A percentile compares a stretch with the other conserved stretches of the same genome.
Evolutionary conservation across 2,329 filamentous ascomycete species (phyloP).

Genomic region (Monosporascus sp.): DNA sequence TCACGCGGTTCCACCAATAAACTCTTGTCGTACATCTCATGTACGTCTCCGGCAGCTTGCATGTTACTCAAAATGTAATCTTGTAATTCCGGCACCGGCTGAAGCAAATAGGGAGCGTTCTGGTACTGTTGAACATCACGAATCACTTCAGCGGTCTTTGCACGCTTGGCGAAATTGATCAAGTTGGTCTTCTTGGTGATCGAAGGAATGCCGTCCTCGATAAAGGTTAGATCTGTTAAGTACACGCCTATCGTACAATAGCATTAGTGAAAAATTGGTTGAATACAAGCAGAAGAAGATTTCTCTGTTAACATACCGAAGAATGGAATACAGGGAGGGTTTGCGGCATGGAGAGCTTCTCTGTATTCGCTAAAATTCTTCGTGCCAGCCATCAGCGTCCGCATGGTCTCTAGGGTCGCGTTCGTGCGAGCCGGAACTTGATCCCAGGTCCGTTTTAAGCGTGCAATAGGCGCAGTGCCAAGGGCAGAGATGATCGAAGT

Average conservation of each 20-base stretch:
- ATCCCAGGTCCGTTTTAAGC: constrained; percentile 89
- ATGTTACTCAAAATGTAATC: constrained; percentile 97
- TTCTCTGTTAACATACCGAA: constrained; percentile 60
- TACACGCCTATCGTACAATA: constrained; percentile 66
- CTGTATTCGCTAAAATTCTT: constrained; percentile 98
- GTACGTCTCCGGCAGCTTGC: constrained; percentile 90
- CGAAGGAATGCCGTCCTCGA: constrained; percentile 95
- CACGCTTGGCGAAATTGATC: constrained; percentile 97
- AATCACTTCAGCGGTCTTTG: constrained; percentile 97
- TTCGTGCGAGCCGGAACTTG: constrained; percentile 84
- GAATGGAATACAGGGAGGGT: constrained; percentile 96
- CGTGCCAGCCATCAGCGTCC: constrained; percentile 89
- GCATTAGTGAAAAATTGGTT: constrained; percentile 4
- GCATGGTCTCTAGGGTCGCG: constrained; percentile 80
- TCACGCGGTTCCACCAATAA: constrained; percentile 89
- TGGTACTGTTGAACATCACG: constrained; percentile 98
- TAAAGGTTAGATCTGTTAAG: constrained; percentile 94
- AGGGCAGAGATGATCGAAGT: constrained; percentile 97
- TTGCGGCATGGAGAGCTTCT: constrained; percentile 85
- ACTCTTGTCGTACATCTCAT: constrained; percentile 99
- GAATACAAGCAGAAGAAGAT: background rate
- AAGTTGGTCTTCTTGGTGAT: constrained; percentile 93
- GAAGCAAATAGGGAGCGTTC: constrained; percentile 90
- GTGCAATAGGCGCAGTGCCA: constrained; percentile 89
- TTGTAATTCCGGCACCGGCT: constrained; percentile 85